phyloP scores from a whole-genome alignment of 1,284 basidiomycete genomes.

The Ganoderma lucidum region DNA sequence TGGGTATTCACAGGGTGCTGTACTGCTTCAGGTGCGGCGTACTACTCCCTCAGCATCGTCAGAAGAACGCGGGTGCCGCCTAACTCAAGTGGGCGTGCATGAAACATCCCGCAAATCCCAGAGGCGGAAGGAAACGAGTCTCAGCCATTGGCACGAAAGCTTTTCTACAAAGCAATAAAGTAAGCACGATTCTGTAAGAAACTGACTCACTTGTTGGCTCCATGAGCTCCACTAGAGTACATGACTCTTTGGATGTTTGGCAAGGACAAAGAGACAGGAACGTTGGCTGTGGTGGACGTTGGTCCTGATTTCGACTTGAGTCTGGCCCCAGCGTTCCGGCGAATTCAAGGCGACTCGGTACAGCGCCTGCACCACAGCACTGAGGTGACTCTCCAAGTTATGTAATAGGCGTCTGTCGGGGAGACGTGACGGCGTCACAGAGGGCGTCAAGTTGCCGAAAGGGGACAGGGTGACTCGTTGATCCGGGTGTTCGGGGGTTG shows the following conservation, averaged over 20 bases:
- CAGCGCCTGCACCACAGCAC: no score
- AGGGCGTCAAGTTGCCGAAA: slow-evolving; percentile 7
- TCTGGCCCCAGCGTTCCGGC: no score
- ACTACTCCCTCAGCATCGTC: not conserved
- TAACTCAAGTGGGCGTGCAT: not conserved
- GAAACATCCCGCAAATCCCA: not conserved
- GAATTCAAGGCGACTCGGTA: no score
- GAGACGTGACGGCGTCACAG: not conserved
- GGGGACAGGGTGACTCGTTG: slow-evolving; percentile 16
- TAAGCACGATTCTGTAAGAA: not conserved
- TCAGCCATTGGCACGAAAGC: not conserved
- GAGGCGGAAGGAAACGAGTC: not conserved
- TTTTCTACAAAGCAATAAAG: not conserved
- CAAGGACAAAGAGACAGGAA: no score
- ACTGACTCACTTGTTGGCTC: not conserved
- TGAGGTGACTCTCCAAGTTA: not conserved
- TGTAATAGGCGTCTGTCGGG: not conserved
- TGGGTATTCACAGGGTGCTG: not conserved
- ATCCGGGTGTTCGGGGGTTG: not conserved
- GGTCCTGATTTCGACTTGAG: not conserved
- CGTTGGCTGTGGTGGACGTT: not conserved
- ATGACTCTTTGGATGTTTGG: no score
- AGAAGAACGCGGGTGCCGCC: not conserved
- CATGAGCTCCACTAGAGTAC: no score
- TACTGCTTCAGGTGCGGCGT: not conserved